Evolutionary conservation across 2,329 filamentous ascomycete species (phyloP), one percentile per base, ranked within the genome.

Genomic region (Hypoxylon sp.): DNA sequence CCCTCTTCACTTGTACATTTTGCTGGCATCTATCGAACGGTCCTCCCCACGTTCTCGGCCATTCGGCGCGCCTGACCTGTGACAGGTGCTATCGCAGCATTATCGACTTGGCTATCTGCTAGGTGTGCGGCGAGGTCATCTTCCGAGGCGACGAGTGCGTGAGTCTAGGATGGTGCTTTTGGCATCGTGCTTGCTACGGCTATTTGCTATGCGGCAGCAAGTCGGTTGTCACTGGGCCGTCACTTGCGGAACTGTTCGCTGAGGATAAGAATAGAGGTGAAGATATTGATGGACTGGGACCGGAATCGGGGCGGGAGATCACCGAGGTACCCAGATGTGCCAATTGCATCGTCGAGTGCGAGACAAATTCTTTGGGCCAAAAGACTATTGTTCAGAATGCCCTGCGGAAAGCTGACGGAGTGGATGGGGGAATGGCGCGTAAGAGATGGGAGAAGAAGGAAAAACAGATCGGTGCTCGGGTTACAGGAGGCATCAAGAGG

Each of bases 141-240:
- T 73, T 75, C 25, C 76, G 80, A 17, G 78, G 73, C 0, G 75
- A 80, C 16, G 80, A 83, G 50, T 79, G 78, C 55, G 77, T 83
- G 29, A 82, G 79, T 57, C 71, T 83, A n/a, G 80, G 80, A 0
- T 83, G 77, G 80, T 82, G 79, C 60, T 84, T 84, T 62, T 84
- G 80, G 81, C 81, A 84, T 61, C 71, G 73, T 27, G 71, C 67
- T 1, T 84, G 79, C 63, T 84, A 81, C 64, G 79, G 80, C 11
- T 84, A 80, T 62, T 62, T 84, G 53, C 67, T 83, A 27, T 83
- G 72, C 49, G 78, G 79, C 12, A 74, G 66, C 47, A 71, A 67
- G 51, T 57, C 68, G 8, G 63, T 77, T 2, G 69, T 71, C 15
- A 62, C 61, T 13, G 75, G 71, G 2, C 61, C 72, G 13, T 60